These are phyloP conservation scores for Acacia concinna DNA, from an alignment of 331 rosid species.

Conservation along the genomic window DNA sequence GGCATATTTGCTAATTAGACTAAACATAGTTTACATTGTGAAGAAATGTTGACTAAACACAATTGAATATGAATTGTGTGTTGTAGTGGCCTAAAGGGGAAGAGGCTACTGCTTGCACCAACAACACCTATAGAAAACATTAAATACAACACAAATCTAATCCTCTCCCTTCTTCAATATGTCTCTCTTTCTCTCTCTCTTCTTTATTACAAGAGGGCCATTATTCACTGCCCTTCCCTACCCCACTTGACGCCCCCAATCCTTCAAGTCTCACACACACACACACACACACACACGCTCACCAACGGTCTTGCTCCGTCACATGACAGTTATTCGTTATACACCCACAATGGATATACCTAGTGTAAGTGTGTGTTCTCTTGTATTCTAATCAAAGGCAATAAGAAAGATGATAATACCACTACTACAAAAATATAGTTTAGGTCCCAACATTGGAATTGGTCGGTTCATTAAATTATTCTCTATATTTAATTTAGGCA, in stretches of 20 bases:
- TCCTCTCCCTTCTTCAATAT: conserved; percentile 22
- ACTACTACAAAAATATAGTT: no score
- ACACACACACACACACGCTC: background rate
- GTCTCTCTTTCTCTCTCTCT: background rate
- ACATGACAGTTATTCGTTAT: background rate
- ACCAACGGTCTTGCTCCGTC: background rate
- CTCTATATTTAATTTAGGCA: no score
- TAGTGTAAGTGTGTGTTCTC: background rate
- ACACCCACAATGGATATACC: background rate
- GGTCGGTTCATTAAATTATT: no score
- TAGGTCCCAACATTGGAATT: no score
- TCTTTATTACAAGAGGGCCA: background rate
- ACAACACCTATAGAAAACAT: background rate
- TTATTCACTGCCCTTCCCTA: background rate
- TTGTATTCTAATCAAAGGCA: background rate
- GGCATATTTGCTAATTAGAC: background rate
- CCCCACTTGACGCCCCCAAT: background rate
- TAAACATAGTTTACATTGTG: background rate
- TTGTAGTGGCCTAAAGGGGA: background rate
- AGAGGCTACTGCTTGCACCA: background rate
- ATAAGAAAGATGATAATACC: no score
- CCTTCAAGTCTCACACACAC: background rate
- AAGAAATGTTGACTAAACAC: background rate
- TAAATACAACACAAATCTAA: conserved; percentile 34
- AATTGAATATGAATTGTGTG: background rate